Conservation (phyloP, 495 filamentous ascomycete species). For the Aspergillus bertholletiae region DNA sequence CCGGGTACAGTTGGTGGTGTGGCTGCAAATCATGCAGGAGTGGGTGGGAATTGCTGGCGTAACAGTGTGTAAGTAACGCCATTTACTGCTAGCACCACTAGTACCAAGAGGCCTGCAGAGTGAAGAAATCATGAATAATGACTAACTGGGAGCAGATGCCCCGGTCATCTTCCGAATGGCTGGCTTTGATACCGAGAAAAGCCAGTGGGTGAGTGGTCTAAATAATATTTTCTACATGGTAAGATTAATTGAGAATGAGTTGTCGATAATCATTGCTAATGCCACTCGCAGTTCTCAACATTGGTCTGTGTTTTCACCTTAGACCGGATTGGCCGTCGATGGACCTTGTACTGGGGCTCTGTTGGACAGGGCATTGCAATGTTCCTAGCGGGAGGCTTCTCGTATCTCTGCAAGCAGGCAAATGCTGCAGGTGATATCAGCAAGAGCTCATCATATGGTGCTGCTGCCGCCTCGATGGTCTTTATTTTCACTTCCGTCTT, state of each 20-base stretch:
- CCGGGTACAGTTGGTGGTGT: constrained; percentile 65
- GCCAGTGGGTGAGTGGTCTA: constrained; percentile 66
- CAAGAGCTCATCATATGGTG: constrained; percentile 52
- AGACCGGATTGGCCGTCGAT: constrained; percentile 64
- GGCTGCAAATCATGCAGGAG: constrained; percentile 71
- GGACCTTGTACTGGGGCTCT: constrained; percentile 67
- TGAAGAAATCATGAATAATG: too few relatives aligned
- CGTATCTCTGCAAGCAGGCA: constrained; percentile 48
- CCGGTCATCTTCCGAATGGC: constrained; percentile 67
- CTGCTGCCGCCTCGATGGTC: constrained; percentile 63
- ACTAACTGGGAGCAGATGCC: too few relatives aligned
- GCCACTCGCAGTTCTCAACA: constrained; percentile 43
- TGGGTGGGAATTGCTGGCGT: constrained; percentile 72
- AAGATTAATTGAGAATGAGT: constrained; percentile 8
- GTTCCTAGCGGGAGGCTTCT: constrained; percentile 58
- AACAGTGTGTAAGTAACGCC: constrained; percentile 51
- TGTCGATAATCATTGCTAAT: too few relatives aligned
- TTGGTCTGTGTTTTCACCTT: constrained; percentile 66
- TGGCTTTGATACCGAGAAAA: constrained; percentile 55
- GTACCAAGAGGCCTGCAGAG: too few relatives aligned
- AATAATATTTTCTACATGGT: constrained; percentile 65
- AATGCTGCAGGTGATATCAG: constrained; percentile 38
- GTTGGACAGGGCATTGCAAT: constrained; percentile 59
- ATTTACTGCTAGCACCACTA: too few relatives aligned
- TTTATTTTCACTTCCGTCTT: constrained; percentile 69